Base-by-base conservation (phyloP, 73 alveolate species). In the Strombidium stylifer region DNA sequence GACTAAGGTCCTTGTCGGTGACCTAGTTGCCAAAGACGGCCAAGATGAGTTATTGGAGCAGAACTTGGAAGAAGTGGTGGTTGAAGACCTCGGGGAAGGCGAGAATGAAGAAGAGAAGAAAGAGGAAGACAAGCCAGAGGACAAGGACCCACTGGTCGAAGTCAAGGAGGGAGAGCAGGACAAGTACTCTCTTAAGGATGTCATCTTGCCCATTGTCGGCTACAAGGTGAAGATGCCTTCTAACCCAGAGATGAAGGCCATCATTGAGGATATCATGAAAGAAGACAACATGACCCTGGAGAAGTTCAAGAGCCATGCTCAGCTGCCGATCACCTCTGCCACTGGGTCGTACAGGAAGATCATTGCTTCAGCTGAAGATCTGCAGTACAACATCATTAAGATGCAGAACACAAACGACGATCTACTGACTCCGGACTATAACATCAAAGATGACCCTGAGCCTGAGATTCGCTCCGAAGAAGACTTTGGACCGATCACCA, bases 131-230 rank as follows among this genome's bases (percentile, higher is more conserved):
- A 73, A 72, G 18, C 73, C 81, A 25, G 74, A 73, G 31, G 69
- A 50, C 1, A 56, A 67, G 26, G 81, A 74, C 40, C 62, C 69
- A 32, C 68, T 87, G 57, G 82, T 74, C 28, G 84, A 73, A 28
- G 75, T 94, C 0, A 82, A 89, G 8, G 92, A 91, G 54, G 91
- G 82, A 12, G 84, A 94, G 64, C 85, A 91, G 21, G 32, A 69
- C 31, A 72, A 92, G 35, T 94, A 74, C 62, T 69, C 78, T 10
- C 46, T 94, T 11, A 59, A 64, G 35, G 97, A 96, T 80, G 91
- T 96, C 34, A 98, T 96, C 14, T 52, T 94, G 49, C 99, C 99
- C 3, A 65, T 94, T 6, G 88, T 91, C 19, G 99, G 99, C 7
- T 68, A 74, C 58, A 93, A 89, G 53, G 61, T 87, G 1, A 69